Evolutionary conservation across 2,329 filamentous ascomycete genomes (phyloP).

Genomic region (Albophoma yamanashiensis): DNA sequence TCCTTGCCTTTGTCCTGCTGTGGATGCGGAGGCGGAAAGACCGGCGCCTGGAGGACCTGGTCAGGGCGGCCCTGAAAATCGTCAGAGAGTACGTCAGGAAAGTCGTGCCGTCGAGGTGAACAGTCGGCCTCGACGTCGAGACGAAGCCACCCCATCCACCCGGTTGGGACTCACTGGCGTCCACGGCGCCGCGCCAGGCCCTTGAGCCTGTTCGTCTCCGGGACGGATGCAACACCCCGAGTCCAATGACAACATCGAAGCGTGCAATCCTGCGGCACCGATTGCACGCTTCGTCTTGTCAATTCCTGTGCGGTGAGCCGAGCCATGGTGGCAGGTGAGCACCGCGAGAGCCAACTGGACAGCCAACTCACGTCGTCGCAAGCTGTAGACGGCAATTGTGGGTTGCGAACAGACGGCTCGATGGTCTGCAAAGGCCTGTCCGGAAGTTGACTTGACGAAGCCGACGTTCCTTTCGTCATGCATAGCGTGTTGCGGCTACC

Average conservation of each 20-base stretch:
- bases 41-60: constrained; percentile 60
- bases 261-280: background rate
- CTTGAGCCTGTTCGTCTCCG: background rate
- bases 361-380: background rate
- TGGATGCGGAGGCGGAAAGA: constrained; percentile 67
- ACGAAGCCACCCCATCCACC: background rate
- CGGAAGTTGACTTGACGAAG: no score
- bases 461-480: background rate
- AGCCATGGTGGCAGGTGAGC: background rate
- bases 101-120: constrained; percentile 46
- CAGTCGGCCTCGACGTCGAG: background rate
- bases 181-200: background rate
- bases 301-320: background rate
- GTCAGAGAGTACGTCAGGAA: constrained; percentile 48
- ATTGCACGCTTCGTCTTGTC: background rate
- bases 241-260: background rate
- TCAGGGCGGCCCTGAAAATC: constrained; percentile 50
- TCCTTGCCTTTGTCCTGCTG: constrained; percentile 54
- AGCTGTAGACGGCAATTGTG: background rate
- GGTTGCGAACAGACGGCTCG: background rate
- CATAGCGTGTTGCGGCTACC: background rate
- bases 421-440: background rate
- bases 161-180: background rate
- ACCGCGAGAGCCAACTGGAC: no score
- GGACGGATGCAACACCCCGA: background rate